Evolutionary conservation across 2,329 filamentous ascomycete species (phyloP).

Genomic region (Nannizziopsis arthrosporioides): DNA sequence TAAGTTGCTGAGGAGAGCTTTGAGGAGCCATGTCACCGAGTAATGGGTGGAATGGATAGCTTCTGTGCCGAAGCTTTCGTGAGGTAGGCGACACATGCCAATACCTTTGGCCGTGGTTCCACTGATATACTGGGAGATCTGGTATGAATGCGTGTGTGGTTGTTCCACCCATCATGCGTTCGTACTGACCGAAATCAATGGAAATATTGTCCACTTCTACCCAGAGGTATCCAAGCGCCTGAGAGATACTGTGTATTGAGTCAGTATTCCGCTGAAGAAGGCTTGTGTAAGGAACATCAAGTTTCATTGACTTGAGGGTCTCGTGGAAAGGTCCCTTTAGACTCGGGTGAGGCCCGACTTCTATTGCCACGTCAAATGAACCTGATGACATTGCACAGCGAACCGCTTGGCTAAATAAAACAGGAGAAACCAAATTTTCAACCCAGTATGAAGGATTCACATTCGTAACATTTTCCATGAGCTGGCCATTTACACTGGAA

Average conservation of each 20-base stretch:
- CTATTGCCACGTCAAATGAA: constrained; percentile 16
- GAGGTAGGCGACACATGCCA: constrained; percentile 17
- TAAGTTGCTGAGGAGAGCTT: constrained; percentile 15
- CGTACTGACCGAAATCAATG: constrained; percentile 2
- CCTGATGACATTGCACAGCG: constrained; percentile 3
- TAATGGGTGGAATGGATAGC: constrained; percentile 13
- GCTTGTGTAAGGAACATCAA: constrained; percentile 13
- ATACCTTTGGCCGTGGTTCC: constrained; percentile 11
- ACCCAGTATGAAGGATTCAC: constrained; percentile 17
- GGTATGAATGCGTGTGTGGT: neutral
- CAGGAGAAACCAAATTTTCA: constrained; percentile 16
- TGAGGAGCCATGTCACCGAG: constrained; percentile 13
- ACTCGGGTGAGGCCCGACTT: constrained; percentile 29
- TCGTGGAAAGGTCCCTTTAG: constrained; percentile 23
- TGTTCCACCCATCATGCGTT: neutral
- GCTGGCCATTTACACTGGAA: constrained; percentile 8
- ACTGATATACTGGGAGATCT: constrained; percentile 16
- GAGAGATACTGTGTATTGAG: constrained; percentile 12
- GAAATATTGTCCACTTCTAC: neutral
- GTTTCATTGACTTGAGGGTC: constrained; percentile 14
- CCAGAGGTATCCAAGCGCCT: constrained; percentile 10
- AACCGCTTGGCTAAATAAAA: constrained; percentile 14
- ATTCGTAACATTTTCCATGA: neutral
- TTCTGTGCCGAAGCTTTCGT: constrained; percentile 2
- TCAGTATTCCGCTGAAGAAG: constrained; percentile 15